Evolutionary conservation across 306 rosid genomes (phyloP), one percentile per base, ranked within the genome.

Genomic region (Acacia confusa): DNA sequence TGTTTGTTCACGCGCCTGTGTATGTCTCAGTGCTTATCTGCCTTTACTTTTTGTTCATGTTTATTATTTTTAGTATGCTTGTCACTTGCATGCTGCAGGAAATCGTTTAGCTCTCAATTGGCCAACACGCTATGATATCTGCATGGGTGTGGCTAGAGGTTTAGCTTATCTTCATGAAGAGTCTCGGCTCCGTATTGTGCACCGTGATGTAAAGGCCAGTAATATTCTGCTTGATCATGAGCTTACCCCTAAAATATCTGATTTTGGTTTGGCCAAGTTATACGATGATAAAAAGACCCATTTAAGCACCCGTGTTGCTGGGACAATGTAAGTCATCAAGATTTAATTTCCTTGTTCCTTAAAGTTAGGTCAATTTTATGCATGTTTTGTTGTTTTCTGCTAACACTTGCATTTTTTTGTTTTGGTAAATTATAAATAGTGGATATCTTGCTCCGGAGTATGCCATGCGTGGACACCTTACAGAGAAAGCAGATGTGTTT

Each of bases 371-470:
- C 6, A 17, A 72, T 66, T 44, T 45, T 55, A 24, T 65, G 20
- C 69, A 36, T 40, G 4, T 52, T 45, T 61, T 77, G 14, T 55
- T n/a, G n/a, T n/a, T n/a, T 68, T 63, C 52, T 25, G 58, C 13
- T 82, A 50, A 17, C 14, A 25, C 41, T 72, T 58, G 16, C 9
- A 25, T 32, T 65, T 66, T 50, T 52, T 40, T 83, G 28, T 77
- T 72, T 70, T 45, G 69, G 60, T 11, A 25, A 82, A 48, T 7
- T 61, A 5, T 72, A 6, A 20, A 41, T 79, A 94, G 97, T 67
- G 98, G 96, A 64, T 94, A 92, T 86, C 94, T 92, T 86, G 97
- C 94, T 74, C 98, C 96, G 22, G 94, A 92, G 66, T 94, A 89
- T 66, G 97, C 98, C 76, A 86, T 94, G 97, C 90, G 91, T 30